Base-by-base conservation (phyloP, 2,329 filamentous ascomycete species). In the Aspergillus vadensis region DNA sequence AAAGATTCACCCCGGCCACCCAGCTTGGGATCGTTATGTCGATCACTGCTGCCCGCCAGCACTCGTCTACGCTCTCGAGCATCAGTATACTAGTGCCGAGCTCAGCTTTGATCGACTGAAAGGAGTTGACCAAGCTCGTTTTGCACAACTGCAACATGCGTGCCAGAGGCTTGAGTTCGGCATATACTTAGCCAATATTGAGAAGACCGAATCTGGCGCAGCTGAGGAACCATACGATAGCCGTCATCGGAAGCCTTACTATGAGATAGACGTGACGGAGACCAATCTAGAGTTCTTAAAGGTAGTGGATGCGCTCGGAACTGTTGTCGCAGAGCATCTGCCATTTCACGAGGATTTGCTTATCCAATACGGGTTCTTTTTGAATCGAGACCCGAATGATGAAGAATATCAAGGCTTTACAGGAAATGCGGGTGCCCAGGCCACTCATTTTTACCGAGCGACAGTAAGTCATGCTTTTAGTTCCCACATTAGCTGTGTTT, bases 11-110 rank as follows among this genome's bases (percentile, higher is more conserved):
- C 25, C 25, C 25, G 25, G 0, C 7, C 2, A 21, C 19, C 14
- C 19, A 21, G 19, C 9, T 6, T 44, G 41, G 41, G 19, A 14
- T 44, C 8, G 0, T 14, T 3, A 17, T 15, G n/a, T 53, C 25
- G 4, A n/a, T 8, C 9, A 25, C 4, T 3, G 3, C 23, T 62
- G 51, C 15, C 60, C 57, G 9, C 38, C 48, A n/a, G 53, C 56
- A 4, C 52, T 61, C 2, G 17, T 63, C 19, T 57, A 59, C 25
- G 12, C 21, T 2, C 51, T 63, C 7, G 52, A 52, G 2, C 52
- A 61, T 21, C 32, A 59, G 53, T 61, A 61, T 30, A 51, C 44
- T 7, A 12, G 5, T 5, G 51, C 52, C 0, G 48, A 48, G 15
- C 59, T 63, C 23, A 27, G 48, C 23, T 14, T 44, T 23, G 2